Evolutionary conservation across 306 rosid genomes (phyloP), one percentile per base, ranked within the genome.

Genomic region (Dalbergia cochinchinensis): DNA sequence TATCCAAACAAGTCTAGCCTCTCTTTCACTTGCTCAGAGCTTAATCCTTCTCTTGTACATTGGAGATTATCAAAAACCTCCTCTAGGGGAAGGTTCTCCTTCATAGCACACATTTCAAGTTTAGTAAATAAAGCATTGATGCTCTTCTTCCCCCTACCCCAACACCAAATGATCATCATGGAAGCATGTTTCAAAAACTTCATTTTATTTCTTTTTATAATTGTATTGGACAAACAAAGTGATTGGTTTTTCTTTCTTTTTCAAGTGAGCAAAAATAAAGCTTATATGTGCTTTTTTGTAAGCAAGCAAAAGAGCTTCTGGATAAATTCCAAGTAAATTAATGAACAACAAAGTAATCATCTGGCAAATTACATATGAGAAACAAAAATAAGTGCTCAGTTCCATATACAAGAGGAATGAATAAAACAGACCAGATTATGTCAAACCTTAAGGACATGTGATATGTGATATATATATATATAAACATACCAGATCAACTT

Each of bases 31-130:
- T 85, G 76, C 55, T 80, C 87, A 9, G 90, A 87, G 83, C 59
- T 81, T 76, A 90, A 81, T 78, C 97, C 97, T 34, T 90, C 85
- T 79, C 55, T 59, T 67, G 92, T 84, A 65, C 91, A 88, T 75
- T 84, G 79, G 5, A 90, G 92, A 83, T 87, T 77, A 2, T 87
- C 89, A 82, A 92, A 90, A 34, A 92, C 97, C 78, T 90, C 97
- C 63, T 85, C 88, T 65, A 88, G 34, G 16, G 94, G 86, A 51
- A 87, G 82, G 80, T 85, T 87, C 82, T 92, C 97, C 97, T 87
- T 77, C 88, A 87, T 76, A 65, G 4, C 65, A 65, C 53, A 86
- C 71, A 78, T 82, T 79, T 67, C 54, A 77, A 33, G 71, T 78
- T 62, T 37, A 80, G 26, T 37, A 65, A 76, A 58, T 77, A 39